Percentiles rank a stretch among this genome's conserved stretches.
These are phyloP conservation scores for Meyerozyma athensensis DNA, from an alignment of 1,139 yeast genomes.

Conservation along the genomic window DNA sequence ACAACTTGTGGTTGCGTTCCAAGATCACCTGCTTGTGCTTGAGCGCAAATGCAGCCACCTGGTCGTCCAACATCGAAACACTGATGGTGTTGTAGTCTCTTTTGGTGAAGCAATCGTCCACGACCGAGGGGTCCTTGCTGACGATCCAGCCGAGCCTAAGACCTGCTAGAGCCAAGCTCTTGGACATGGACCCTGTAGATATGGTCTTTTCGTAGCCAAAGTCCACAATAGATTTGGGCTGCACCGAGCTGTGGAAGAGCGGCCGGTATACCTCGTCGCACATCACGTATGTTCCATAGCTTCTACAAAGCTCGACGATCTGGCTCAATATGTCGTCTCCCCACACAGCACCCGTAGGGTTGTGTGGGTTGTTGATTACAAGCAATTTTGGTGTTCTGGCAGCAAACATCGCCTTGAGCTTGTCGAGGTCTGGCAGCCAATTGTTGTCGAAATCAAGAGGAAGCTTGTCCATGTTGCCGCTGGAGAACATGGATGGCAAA, in stretches of 20 bases:
- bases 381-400: slow-evolving; percentile 38
- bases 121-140: slow-evolving; percentile 24
- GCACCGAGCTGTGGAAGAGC: slow-evolving; percentile 26
- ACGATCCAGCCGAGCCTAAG: slow-evolving; percentile 53
- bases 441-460: slow-evolving; percentile 27
- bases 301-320: slow-evolving; percentile 37
- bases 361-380: slow-evolving; percentile 51
- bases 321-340: slow-evolving; percentile 25
- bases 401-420: slow-evolving; percentile 23
- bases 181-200: slow-evolving; percentile 50
- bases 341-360: slow-evolving; percentile 51
- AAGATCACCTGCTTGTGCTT: slow-evolving; percentile 28
- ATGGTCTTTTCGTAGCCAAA: slow-evolving; percentile 42
- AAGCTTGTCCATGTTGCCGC: slow-evolving; percentile 32
- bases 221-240: slow-evolving; percentile 38
- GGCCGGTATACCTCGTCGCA: slow-evolving; percentile 60
- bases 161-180: slow-evolving; percentile 55
- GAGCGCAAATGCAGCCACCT: slow-evolving; percentile 42
- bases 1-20: slow-evolving; percentile 33
- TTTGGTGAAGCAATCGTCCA: slow-evolving; percentile 31
- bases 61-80: slow-evolving; percentile 46
- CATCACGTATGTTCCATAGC: slow-evolving; percentile 31
- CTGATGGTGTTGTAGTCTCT: slow-evolving; percentile 54
- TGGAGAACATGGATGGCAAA: slow-evolving; percentile 48
- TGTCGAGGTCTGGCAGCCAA: slow-evolving; percentile 33